Evolutionary conservation across 495 filamentous ascomycete genomes (phyloP).

Genomic region (Neurospora sp.): DNA sequence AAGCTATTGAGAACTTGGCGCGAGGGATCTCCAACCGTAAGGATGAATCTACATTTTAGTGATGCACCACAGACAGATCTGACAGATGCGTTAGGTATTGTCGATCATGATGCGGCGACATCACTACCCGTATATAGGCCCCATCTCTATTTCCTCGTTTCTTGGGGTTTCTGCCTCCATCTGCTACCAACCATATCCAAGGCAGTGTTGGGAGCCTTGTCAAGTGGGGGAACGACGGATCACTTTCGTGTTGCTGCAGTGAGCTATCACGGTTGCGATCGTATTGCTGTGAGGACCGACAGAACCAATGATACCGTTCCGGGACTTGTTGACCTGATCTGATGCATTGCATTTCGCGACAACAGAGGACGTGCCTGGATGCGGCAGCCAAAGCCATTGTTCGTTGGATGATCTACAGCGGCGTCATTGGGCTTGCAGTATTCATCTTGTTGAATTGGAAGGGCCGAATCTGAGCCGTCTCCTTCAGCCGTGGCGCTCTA

Average conservation of each 20-base stretch:
- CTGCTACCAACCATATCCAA: background rate
- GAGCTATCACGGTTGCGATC: background rate
- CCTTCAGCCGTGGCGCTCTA: conserved; percentile 11
- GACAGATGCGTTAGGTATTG: conserved; percentile 23
- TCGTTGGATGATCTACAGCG: background rate
- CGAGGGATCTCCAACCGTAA: background rate
- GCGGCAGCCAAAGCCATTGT: background rate
- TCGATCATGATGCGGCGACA: conserved; percentile 26
- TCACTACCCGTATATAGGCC: background rate
- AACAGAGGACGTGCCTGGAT: conserved; percentile 2
- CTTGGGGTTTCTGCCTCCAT: background rate
- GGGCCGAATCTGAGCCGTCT: conserved; percentile 17
- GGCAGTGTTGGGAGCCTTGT: background rate
- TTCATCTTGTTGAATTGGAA: conserved; percentile 8
- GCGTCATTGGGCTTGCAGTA: conserved; percentile 3
- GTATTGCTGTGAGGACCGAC: background rate
- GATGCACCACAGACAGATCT: conserved; percentile 25
- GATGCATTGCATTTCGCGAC: background rate
- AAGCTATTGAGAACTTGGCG: background rate
- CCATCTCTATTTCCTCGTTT: background rate
- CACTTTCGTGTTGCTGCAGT: background rate
- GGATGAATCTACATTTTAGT: background rate
- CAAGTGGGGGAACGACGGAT: background rate
- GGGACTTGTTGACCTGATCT: background rate
- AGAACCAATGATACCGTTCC: background rate